Base-by-base conservation (phyloP, 1,284 basidiomycete species). In the Trichosporon faecale region DNA sequence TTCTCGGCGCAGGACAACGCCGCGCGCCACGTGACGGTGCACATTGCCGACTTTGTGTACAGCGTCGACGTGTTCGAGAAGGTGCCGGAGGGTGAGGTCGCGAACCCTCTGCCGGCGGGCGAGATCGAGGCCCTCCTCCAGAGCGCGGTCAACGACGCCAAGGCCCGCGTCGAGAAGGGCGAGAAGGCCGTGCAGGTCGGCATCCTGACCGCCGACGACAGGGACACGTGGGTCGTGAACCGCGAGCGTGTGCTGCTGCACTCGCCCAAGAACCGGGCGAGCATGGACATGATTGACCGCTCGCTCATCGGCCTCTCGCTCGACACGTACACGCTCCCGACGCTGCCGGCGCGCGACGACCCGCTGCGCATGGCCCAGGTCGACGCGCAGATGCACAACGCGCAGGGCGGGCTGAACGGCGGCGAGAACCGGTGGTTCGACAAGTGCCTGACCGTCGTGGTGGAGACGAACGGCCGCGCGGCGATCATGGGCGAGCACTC, bases 401-500 rank as follows among this genome's bases (percentile, higher is more conserved):
- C 90, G 68, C 90, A 92, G 52, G 89, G 89, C 1, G 86, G 85
- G 0, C 90, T 91, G 8, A 84, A 86, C 71, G 89, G 89, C 68
- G 89, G 90, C 2, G 86, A 88, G 68, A 98, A 98, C 79, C 87
- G 96, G 61, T 98, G 94, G 89, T 94, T 91, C 82, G 96, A 99
- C 86, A 98, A 98, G 85, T 88, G 91, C 2, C 88, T 92, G 57
- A 90, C 90, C 6, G 84, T 98, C 69, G 88, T 92, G 64, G 89
- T 98, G 52, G 95, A 98, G 83, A 89, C 90, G 14, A 93, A 91
- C 72, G 90, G 91, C 1, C 89, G 93, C 55, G 92, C 93, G 2
- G 93, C 93, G 46, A 91, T 93, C 68, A 90, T 90, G 78, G 96
- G 96, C 31, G 96, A 98, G 84, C 95, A 98, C 83, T 93, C 93